Percentiles rank a stretch among this genome's conserved stretches.
Evolutionary conservation across 192 early-diverging fungal genomes (phyloP).

Genomic region (Coemansia sp.): DNA sequence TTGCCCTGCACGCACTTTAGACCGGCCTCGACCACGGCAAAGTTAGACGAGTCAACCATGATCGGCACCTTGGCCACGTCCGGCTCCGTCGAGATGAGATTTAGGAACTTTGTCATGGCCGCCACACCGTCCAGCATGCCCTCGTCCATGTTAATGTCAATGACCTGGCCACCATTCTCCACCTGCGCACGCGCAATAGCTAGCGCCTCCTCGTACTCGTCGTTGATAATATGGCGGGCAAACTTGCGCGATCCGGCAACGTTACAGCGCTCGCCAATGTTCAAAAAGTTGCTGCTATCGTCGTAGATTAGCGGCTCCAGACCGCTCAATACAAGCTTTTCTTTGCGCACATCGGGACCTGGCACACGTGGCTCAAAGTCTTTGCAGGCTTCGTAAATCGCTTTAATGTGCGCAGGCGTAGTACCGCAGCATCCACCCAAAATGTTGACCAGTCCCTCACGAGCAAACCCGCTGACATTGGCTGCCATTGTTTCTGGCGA

Average conservation of each 20-base stretch:
- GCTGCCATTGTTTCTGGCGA: conserved; percentile 81
- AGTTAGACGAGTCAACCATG: conserved; percentile 98
- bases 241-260: conserved; percentile 95
- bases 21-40: conserved; percentile 93
- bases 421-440: conserved; percentile 97
- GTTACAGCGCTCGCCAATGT: conserved; percentile 97
- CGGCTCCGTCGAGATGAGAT: conserved; percentile 91
- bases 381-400: conserved; percentile 74
- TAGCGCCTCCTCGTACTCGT: conserved; percentile 89
- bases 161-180: conserved; percentile 91
- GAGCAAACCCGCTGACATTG: conserved; percentile 83
- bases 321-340: conserved; percentile 80
- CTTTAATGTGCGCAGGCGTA: conserved; percentile 91
- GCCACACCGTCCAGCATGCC: conserved; percentile 91
- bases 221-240: conserved; percentile 89
- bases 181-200: conserved; percentile 92
- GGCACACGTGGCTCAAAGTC: conserved; percentile 77
- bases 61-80: conserved; percentile 85
- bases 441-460: conserved; percentile 92
- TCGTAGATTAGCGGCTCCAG: conserved; percentile 83
- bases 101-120: conserved; percentile 93
- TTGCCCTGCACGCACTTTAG: conserved; percentile 96
- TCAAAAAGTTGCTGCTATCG: conserved; percentile 82
- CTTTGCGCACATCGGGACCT: conserved; percentile 63
- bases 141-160: conserved; percentile 97